phyloP scores from a whole-genome alignment of 2,329 filamentous ascomycete species.

The Cladosporium oxysporum region DNA sequence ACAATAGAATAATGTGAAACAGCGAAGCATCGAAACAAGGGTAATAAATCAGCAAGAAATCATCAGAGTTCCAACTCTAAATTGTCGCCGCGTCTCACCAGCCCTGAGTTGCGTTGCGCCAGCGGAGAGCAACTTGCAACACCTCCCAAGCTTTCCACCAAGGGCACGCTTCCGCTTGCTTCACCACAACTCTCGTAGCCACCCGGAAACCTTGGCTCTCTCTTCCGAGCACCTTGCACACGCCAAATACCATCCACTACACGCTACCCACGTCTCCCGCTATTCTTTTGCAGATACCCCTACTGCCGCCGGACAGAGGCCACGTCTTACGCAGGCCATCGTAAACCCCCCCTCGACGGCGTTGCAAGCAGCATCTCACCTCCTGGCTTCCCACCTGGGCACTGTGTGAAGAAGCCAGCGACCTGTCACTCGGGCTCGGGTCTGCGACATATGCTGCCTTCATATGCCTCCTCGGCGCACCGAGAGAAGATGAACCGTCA shows the following conservation, averaged over 20 bases:
- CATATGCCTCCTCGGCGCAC: slow-evolving; percentile 55
- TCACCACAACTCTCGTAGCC: neutral
- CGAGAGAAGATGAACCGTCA: slow-evolving; percentile 83
- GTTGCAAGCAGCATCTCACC: slow-evolving; percentile 9
- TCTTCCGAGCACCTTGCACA: neutral
- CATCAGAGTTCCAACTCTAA: neutral
- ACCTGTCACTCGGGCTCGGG: neutral
- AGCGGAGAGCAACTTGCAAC: neutral
- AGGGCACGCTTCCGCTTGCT: neutral
- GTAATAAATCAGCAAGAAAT: neutral
- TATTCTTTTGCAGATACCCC: neutral
- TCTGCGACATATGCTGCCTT: slow-evolving; percentile 56
- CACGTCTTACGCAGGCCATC: slow-evolving; percentile 7
- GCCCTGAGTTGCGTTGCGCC: neutral
- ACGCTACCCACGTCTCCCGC: slow-evolving; percentile 1
- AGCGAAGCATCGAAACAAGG: neutral
- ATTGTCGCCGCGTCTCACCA: neutral
- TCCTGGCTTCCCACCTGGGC: slow-evolving; percentile 17
- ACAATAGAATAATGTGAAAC: neutral
- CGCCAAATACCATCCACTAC: neutral
- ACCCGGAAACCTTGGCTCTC: neutral
- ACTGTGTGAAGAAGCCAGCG: slow-evolving; percentile 7
- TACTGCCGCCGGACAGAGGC: slow-evolving; percentile 5
- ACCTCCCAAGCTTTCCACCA: neutral
- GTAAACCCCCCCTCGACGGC: neutral